Evolutionary conservation across 345 rosid species (phyloP), one percentile per base, ranked within the genome.

Genomic region (Geranium rotundifolium): DNA sequence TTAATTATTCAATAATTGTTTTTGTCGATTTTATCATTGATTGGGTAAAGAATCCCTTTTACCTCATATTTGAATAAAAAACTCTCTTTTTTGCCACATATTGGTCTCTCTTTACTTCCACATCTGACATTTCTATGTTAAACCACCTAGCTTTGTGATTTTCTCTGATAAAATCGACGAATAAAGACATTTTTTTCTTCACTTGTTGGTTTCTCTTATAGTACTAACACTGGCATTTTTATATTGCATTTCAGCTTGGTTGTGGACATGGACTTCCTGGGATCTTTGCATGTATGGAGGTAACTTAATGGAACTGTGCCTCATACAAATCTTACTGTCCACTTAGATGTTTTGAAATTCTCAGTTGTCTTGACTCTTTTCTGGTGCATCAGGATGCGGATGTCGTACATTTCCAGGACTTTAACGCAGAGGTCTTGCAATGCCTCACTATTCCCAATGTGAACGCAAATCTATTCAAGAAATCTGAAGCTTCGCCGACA

Each of bases 201-300:
- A 34, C 16, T 15, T 19, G 7, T 13, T 63, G 56, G 17, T 17
- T 18, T 27, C 19, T 73, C 30, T 61, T 54, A 64, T 17, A 9
- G 18, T 55, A 46, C 60, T 19, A 52, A 60, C 13, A 19, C 54
- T 59, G 6, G 12, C 46, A 0, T 0, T 37, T 59, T 5, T 56
- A 17, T 29, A 4, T 57, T 64, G 70, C 34, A 66, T 77, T 77
- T 61, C 88, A 88, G 96, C 92, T 93, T 76, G 97, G 99, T 76
- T 90, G 99, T 60, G 97, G 96, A 66, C 96, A 86, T 75, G 92
- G 89, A 27, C 92, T 93, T 71, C 97, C 95, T 12, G 97, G 85
- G 60, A 85, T 90, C 66, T 85, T 75, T 73, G 84, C 95, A 6
- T 86, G 79, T 84, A 84, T 85, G 17, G 77, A 90, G 96, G 97